A percentile compares a stretch with the other conserved stretches of the same genome.
Evolutionary conservation across 495 filamentous ascomycete genomes (phyloP).

Genomic region (Hypoxylon trugodes): DNA sequence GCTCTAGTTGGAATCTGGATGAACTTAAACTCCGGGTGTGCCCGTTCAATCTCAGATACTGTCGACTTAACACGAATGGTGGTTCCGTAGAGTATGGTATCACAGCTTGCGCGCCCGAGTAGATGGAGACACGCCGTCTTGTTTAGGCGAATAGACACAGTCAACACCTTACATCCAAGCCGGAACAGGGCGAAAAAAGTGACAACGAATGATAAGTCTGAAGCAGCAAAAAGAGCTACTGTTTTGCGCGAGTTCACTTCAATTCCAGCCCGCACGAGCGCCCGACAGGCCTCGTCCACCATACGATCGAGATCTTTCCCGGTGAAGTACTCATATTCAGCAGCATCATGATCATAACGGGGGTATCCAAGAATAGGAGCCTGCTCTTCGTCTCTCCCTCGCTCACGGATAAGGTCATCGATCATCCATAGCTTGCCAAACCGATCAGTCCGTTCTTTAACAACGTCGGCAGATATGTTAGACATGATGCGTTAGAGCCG

Average conservation of each 20-base stretch:
- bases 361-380: conserved; percentile 63
- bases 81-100: conserved; percentile 49
- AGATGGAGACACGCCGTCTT: conserved; percentile 61
- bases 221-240: conserved; percentile 64
- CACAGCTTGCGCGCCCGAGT: conserved; percentile 53
- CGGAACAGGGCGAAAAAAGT: conserved; percentile 66
- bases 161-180: conserved; percentile 65
- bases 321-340: conserved; percentile 61
- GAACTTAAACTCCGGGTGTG: conserved; percentile 45
- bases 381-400: conserved; percentile 59
- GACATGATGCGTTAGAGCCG: conserved; percentile 25
- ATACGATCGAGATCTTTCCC: conserved; percentile 62
- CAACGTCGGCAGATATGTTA: conserved; percentile 40
- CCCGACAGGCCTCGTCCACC: conserved; percentile 56
- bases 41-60: conserved; percentile 53
- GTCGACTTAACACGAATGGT: conserved; percentile 52
- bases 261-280: conserved; percentile 45
- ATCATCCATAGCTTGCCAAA: conserved; percentile 53
- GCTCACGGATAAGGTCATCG: conserved; percentile 60
- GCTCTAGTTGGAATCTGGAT: conserved; percentile 45
- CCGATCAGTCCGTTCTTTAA: conserved; percentile 34
- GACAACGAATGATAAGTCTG: conserved; percentile 64
- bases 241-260: conserved; percentile 45
- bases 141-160: conserved; percentile 66
- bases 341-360: conserved; percentile 39